phyloP scores from a whole-genome alignment of 2,329 filamentous ascomycete genomes.

The Apiospora arundinis region DNA sequence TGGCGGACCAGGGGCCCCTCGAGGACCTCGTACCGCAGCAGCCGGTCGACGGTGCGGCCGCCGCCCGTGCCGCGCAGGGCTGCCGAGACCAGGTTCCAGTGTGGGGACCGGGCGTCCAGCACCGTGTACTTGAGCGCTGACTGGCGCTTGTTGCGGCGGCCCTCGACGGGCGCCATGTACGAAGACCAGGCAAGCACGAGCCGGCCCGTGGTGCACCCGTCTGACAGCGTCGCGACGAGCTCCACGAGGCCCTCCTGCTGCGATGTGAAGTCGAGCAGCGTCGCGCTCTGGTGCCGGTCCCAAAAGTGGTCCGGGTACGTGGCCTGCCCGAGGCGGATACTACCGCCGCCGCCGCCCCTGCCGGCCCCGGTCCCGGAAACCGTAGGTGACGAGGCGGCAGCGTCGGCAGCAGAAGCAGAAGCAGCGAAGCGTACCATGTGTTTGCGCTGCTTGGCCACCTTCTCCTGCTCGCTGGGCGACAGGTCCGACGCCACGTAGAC shows the following conservation, averaged over 20 bases:
- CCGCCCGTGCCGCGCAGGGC: not conserved
- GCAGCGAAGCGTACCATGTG: constrained; percentile 1
- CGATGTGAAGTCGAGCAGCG: not conserved
- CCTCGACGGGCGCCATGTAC: constrained; percentile 1
- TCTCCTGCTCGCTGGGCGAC: not conserved
- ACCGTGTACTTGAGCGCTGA: constrained; percentile 8
- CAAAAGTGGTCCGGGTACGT: constrained; percentile 6
- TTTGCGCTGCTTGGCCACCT: constrained; percentile 1
- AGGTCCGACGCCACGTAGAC: constrained; percentile 12
- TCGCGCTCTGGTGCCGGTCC: not conserved
- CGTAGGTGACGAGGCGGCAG: not conserved
- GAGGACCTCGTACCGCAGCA: constrained; percentile 16
- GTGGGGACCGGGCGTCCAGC: not conserved
- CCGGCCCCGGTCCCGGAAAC: not conserved
- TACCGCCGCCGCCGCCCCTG: not conserved
- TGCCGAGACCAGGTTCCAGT: not conserved
- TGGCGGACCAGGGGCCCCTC: not conserved
- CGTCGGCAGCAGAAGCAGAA: not conserved
- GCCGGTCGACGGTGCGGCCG: not conserved
- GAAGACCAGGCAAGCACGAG: constrained; percentile 10
- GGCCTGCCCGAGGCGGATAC: not conserved
- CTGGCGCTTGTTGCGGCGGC: not conserved
- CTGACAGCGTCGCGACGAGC: not conserved
- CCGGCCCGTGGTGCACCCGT: not conserved
- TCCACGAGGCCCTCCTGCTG: constrained; percentile 12